phyloP scores from a whole-genome alignment of 176 grass and related monocot species.

The Poa pratensis region DNA sequence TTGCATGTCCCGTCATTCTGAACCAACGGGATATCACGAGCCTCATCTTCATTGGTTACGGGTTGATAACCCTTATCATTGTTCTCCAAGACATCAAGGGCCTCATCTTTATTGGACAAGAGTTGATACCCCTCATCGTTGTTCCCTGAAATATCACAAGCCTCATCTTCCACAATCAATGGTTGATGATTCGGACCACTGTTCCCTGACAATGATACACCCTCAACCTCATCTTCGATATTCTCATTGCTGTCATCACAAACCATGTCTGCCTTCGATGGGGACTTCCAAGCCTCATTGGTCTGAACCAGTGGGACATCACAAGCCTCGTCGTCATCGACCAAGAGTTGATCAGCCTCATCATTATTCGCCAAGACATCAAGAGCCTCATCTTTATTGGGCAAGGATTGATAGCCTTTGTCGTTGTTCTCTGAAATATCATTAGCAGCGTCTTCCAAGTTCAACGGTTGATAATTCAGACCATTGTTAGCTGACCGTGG shows the following conservation, averaged over 20 bases:
- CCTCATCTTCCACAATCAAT: constrained; percentile 28
- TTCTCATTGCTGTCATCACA: constrained; percentile 18
- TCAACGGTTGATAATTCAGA: constrained; percentile 29
- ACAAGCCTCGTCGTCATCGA: constrained; percentile 31
- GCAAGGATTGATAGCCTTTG: constrained; percentile 7
- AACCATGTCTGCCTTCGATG: constrained; percentile 29
- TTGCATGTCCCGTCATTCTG: constrained; percentile 14
- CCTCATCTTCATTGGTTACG: constrained; percentile 44
- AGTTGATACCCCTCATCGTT: constrained; percentile 9
- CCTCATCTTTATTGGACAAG: constrained; percentile 26
- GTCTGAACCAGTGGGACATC: constrained; percentile 40
- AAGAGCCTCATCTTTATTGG: constrained; percentile 16
- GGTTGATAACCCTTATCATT: constrained; percentile 27
- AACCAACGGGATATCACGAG: constrained; percentile 36
- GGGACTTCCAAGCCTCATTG: neutral
- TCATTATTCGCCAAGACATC: constrained; percentile 10
- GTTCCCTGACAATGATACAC: constrained; percentile 23
- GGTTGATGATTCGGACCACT: constrained; percentile 14
- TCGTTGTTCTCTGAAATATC: constrained; percentile 14
- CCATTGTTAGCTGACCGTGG: constrained; percentile 14
- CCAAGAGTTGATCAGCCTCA: constrained; percentile 24
- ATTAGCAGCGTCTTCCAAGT: neutral
- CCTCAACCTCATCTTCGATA: neutral
- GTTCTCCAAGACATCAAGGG: constrained; percentile 16
- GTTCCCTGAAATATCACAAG: constrained; percentile 14